Conservation (phyloP, 805 yeast genomes). For the Kregervanrija delftensis region DNA sequence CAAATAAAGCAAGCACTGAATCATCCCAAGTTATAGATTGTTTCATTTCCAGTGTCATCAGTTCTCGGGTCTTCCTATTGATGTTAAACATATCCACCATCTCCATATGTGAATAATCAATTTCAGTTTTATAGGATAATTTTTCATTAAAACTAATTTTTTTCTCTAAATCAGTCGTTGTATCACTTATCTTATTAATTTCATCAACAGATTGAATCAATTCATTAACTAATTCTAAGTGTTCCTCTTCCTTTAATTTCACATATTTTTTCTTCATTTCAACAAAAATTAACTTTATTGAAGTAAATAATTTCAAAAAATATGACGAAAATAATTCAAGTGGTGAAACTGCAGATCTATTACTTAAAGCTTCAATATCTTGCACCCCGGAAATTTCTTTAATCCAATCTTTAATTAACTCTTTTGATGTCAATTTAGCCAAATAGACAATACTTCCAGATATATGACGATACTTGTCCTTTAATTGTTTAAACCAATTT, state of each 20-base stretch:
- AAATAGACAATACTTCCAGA: slow-evolving; percentile 25
- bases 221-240: slow-evolving; percentile 12
- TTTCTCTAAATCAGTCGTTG: slow-evolving; percentile 25
- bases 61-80: slow-evolving; percentile 19
- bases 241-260: slow-evolving; percentile 11
- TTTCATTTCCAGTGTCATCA: slow-evolving; percentile 17
- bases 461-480: slow-evolving; percentile 19
- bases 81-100: slow-evolving; percentile 26
- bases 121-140: slow-evolving; percentile 20
- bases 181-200: slow-evolving; percentile 24
- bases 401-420: slow-evolving; percentile 21
- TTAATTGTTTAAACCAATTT: slow-evolving; percentile 23
- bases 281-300: slow-evolving; percentile 19
- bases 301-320: slow-evolving; percentile 25
- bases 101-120: slow-evolving; percentile 23
- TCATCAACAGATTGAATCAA: slow-evolving; percentile 13
- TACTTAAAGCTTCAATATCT: slow-evolving; percentile 15
- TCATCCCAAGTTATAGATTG: slow-evolving; percentile 33
- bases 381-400: slow-evolving; percentile 9
- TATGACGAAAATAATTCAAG: slow-evolving; percentile 25
- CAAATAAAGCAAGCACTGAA: slow-evolving; percentile 35
- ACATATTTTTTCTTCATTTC: slow-evolving; percentile 20
- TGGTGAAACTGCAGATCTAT: slow-evolving; percentile 22
- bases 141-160: slow-evolving; percentile 25
- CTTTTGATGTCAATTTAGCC: slow-evolving; percentile 21